Base-by-base conservation (phyloP, 805 yeast genomes). In the Maudiozyma serrabonitensis region DNA sequence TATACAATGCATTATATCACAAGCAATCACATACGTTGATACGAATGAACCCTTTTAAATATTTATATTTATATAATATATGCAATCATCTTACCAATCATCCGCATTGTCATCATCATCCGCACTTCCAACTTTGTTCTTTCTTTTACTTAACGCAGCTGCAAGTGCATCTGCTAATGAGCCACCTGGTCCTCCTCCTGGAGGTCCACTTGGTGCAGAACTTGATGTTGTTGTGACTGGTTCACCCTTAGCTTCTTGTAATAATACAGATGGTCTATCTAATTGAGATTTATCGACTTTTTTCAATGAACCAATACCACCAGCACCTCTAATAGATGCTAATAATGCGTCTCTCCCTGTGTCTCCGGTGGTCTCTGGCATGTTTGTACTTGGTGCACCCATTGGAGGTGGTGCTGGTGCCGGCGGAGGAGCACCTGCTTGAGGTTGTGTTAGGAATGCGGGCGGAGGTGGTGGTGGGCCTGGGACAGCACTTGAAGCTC, bases 81-180 rank as follows among this genome's bases (percentile, higher is more conserved):
- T 28, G 32, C 38, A 35, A 35, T n/a, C 15, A 7, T 12, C 5
- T 41, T 54, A 78, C 88, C 88, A 83, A 47, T 87, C 95, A 48
- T 78, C 83, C 21, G 78, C 83, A 55, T 85, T 89, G 57, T 90
- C 96, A 55, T 86, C 47, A 52, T 85, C 90, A 54, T 85, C 93
- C 56, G 86, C 95, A 52, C 84, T 93, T 54, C 88, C 95, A 7
- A 91, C 95, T 64, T 87, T 88, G 19, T 78, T 80, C 68, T 91
- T 91, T 61, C 97, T 77, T 50, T 80, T 78, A 58, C 75, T 85
- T 55, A 91, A 74, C 3, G 97, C 98, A 16, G 86, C 86, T 9
- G 95, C 88, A 47, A 89, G 70, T 0, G 96, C 96, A 65, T 87
- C 95, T 1, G 95, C 96, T 51, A 89, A 69, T 13, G 79, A 73